Conservation (phyloP, 1,284 basidiomycete species). For the Trametes sp. region DNA sequence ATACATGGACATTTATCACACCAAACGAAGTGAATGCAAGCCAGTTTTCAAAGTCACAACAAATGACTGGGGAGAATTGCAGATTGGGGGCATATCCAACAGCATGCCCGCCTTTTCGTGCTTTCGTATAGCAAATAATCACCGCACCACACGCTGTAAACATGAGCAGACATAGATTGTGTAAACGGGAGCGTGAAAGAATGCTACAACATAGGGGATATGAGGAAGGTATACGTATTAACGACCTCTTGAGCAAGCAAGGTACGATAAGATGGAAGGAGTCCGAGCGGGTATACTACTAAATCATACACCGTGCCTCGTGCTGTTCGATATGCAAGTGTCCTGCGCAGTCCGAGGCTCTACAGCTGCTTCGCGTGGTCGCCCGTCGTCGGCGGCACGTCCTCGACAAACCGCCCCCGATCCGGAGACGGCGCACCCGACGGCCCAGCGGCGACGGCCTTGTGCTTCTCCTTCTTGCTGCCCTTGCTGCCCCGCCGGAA, state of each 20-base stretch:
- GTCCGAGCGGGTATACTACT: conserved; percentile 11
- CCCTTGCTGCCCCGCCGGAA: conserved; percentile 35
- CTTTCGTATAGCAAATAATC: no score
- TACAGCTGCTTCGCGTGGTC: conserved; percentile 10
- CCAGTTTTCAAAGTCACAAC: no score
- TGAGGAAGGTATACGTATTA: conserved; percentile 4
- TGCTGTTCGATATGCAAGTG: not conserved
- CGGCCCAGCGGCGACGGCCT: conserved; percentile 1
- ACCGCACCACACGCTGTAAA: no score
- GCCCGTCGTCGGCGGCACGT: conserved; percentile 20
- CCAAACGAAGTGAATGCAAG: no score
- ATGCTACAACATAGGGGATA: not conserved
- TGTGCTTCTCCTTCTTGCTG: conserved; percentile 30
- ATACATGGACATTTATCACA: no score
- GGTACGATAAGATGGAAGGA: not conserved
- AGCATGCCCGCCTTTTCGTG: no score
- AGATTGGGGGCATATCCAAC: no score
- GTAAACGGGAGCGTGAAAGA: not conserved
- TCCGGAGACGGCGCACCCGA: conserved; percentile 20
- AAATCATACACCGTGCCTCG: conserved; percentile 3
- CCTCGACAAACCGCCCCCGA: conserved; percentile 36
- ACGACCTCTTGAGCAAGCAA: not conserved
- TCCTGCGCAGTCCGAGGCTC: not conserved
- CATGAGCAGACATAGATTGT: not conserved
- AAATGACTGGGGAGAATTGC: no score